Evolutionary conservation across 331 rosid genomes (phyloP).

Genomic region (Prunus yedoensis): DNA sequence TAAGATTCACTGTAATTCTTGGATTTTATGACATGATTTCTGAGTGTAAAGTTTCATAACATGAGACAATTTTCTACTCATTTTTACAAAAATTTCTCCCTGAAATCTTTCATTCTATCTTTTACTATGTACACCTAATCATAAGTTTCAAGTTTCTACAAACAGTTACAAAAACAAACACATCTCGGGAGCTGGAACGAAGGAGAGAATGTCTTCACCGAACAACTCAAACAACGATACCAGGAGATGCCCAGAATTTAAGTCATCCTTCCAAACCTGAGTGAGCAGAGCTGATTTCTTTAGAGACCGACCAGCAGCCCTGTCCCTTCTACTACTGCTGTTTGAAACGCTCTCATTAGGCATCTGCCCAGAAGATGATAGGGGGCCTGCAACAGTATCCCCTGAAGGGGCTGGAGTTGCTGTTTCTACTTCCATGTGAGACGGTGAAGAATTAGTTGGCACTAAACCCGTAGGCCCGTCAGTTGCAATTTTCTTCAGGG

Average conservation of each 20-base stretch:
- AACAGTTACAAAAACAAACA: constrained; percentile 30
- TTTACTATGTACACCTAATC: constrained; percentile 3
- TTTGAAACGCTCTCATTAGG: constrained; percentile 8
- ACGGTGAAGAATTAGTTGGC: constrained; percentile 22
- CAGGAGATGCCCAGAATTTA: constrained; percentile 62
- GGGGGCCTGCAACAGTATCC: constrained; percentile 25
- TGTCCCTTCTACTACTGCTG: constrained; percentile 18
- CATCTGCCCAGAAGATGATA: constrained; percentile 15
- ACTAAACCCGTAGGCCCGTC: constrained; percentile 24
- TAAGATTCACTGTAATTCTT: neutral
- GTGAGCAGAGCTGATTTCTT: constrained; percentile 48
- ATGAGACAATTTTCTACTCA: neutral
- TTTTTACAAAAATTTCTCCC: neutral
- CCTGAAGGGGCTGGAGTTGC: constrained; percentile 14
- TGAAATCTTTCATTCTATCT: constrained; percentile 7
- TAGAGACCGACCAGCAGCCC: constrained; percentile 26
- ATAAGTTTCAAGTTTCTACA: neutral
- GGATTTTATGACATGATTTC: neutral
- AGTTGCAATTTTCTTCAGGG: constrained; percentile 33
- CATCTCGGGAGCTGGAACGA: constrained; percentile 46
- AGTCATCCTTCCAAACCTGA: constrained; percentile 74
- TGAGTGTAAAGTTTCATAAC: neutral
- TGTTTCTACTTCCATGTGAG: constrained; percentile 26
- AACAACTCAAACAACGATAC: constrained; percentile 53
- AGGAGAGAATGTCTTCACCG: constrained; percentile 60